Conservation (phyloP, 106 monocot species). For the Acorus calamus region DNA sequence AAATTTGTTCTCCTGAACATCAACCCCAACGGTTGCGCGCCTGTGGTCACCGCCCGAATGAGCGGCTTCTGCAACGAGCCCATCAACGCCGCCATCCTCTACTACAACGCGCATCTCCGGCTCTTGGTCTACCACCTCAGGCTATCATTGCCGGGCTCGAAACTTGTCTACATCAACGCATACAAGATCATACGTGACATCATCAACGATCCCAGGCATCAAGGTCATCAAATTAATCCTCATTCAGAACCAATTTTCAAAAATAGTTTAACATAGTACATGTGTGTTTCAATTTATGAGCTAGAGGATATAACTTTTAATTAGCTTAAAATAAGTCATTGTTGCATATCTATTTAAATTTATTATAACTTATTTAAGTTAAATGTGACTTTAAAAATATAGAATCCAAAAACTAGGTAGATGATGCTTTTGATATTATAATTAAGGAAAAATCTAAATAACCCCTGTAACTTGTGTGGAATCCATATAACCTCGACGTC, state of each 20-base stretch:
- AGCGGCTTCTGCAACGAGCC: slow-evolving; percentile 40
- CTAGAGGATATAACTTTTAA: no score
- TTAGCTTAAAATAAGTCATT: no score
- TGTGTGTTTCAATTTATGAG: no score
- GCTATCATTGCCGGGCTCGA: slow-evolving; percentile 28
- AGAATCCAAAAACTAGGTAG: no score
- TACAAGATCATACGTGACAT: slow-evolving; percentile 47
- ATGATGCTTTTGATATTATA: no score
- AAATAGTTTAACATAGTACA: no score
- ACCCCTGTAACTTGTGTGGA: no score
- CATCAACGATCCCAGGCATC: slow-evolving; percentile 19
- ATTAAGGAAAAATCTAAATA: no score
- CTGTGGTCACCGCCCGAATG: slow-evolving; percentile 28
- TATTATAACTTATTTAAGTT: no score
- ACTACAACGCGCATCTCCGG: slow-evolving; percentile 43
- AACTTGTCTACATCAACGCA: slow-evolving; percentile 41
- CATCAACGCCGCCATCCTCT: slow-evolving; percentile 44
- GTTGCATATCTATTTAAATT: no score
- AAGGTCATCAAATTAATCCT: slow-evolving; percentile 16
- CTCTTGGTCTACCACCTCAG: slow-evolving; percentile 13
- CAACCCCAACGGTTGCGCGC: slow-evolving; percentile 54
- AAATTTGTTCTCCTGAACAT: slow-evolving; percentile 53
- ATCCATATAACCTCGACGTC: no score
- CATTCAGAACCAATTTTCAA: background rate
- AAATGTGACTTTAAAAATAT: no score